Percentiles rank a stretch among this genome's conserved stretches.
Conservation (phyloP, 2,329 filamentous ascomycete species). For the Macroventuria anomochaeta region DNA sequence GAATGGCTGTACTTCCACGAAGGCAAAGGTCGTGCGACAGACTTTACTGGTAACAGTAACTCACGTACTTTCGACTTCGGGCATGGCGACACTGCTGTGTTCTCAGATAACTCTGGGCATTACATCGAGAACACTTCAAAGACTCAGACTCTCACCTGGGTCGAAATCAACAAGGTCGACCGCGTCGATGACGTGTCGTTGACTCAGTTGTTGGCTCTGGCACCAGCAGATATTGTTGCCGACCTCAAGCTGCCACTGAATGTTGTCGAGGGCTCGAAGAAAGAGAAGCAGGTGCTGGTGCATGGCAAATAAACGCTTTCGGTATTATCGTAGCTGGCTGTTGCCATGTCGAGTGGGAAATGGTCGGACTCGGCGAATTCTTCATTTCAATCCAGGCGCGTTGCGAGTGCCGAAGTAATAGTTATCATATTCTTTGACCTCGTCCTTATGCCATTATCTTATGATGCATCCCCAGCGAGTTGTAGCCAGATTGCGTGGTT, state of each 20-base stretch:
- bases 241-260: slow-evolving; percentile 65
- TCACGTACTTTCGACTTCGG: slow-evolving; percentile 71
- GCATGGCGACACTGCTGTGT: slow-evolving; percentile 71
- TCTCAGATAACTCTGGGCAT: slow-evolving; percentile 70
- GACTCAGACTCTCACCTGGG: slow-evolving; percentile 69
- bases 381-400: neutral
- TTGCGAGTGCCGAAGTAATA: neutral
- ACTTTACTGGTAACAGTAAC: slow-evolving; percentile 67
- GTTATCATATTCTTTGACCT: neutral
- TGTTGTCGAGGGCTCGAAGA: slow-evolving; percentile 65
- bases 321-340: too few species aligned
- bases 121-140: slow-evolving; percentile 73
- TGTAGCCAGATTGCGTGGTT: too few species aligned
- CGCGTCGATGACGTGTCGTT: slow-evolving; percentile 70
- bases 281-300: slow-evolving; percentile 67
- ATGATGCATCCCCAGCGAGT: too few species aligned
- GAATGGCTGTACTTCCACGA: slow-evolving; percentile 76
- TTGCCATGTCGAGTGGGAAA: neutral
- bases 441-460: neutral
- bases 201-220: slow-evolving; percentile 73
- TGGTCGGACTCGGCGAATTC: neutral
- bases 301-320: slow-evolving; percentile 13
- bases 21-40: slow-evolving; percentile 66
- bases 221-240: slow-evolving; percentile 67
- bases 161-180: slow-evolving; percentile 74